These are phyloP conservation scores for Neoscytalidium dimidiatum DNA, from an alignment of 2,329 filamentous ascomycete genomes.

Conservation along the genomic window DNA sequence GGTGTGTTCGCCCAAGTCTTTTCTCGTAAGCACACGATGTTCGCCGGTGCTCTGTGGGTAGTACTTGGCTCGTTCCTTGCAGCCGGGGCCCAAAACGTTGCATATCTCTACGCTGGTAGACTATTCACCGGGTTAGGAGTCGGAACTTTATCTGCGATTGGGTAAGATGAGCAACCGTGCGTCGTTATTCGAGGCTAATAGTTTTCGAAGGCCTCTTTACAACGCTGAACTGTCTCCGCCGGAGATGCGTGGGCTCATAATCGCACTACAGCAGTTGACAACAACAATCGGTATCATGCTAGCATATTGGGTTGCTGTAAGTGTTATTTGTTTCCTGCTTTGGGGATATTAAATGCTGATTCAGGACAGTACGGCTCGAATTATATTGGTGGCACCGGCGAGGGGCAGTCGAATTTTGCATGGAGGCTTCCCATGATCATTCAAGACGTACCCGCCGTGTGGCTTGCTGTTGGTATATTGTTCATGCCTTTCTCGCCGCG, in stretches of 20 bases:
- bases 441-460: slow-evolving; percentile 42
- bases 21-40: slow-evolving; percentile 56
- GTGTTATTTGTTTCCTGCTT: not conserved
- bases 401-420: slow-evolving; percentile 42
- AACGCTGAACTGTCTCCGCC: slow-evolving; percentile 42
- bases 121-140: slow-evolving; percentile 55
- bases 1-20: slow-evolving; percentile 54
- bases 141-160: slow-evolving; percentile 49
- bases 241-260: slow-evolving; percentile 31
- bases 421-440: slow-evolving; percentile 52
- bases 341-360: not conserved
- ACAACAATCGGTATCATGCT: slow-evolving; percentile 35
- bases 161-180: slow-evolving; percentile 20
- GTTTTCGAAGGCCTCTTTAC: slow-evolving; percentile 41
- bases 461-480: slow-evolving; percentile 32
- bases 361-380: slow-evolving; percentile 38
- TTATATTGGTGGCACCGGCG: slow-evolving; percentile 37
- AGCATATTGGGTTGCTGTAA: slow-evolving; percentile 31
- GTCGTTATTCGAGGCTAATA: slow-evolving; percentile 12
- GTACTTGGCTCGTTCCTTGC: slow-evolving; percentile 44
- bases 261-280: slow-evolving; percentile 33
- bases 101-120: slow-evolving; percentile 48
- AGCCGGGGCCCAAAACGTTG: slow-evolving; percentile 41
- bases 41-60: slow-evolving; percentile 50
- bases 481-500: slow-evolving; percentile 37